A percentile compares a stretch with the other conserved stretches of the same genome.
These are phyloP conservation scores for Remersonia thermophila DNA, from an alignment of 2,329 filamentous ascomycete species.

Conservation along the genomic window DNA sequence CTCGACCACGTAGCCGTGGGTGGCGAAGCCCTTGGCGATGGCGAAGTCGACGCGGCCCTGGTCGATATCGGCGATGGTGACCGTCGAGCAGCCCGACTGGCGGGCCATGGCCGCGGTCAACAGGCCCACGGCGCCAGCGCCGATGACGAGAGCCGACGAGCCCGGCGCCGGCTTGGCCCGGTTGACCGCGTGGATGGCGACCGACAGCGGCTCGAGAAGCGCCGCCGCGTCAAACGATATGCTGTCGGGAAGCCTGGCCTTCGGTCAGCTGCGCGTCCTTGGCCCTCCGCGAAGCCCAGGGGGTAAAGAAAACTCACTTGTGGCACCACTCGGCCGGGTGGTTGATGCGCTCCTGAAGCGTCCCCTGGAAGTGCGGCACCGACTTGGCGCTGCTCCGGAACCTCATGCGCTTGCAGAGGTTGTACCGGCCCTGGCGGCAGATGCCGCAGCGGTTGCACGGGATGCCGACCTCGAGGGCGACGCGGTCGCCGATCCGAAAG, in stretches of 20 bases:
- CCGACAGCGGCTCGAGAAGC: conserved; percentile 48
- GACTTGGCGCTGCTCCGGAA: conserved; percentile 52
- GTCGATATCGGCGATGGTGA: conserved; percentile 51
- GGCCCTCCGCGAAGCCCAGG: not conserved
- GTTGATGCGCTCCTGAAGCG: conserved; percentile 50
- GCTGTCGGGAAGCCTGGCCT: conserved; percentile 40
- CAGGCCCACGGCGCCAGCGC: conserved; percentile 51
- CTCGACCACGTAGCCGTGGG: conserved; percentile 44
- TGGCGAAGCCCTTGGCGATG: conserved; percentile 45
- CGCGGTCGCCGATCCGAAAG: conserved; percentile 43
- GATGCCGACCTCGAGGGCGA: conserved; percentile 46
- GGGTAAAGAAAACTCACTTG: conserved; percentile 31
- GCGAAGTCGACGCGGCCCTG: conserved; percentile 48
- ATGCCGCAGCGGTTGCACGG: conserved; percentile 39
- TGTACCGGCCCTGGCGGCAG: conserved; percentile 44
- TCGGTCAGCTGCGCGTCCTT: conserved; percentile 11
- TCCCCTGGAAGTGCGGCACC: conserved; percentile 51
- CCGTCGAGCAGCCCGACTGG: conserved; percentile 44
- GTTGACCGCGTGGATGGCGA: conserved; percentile 50
- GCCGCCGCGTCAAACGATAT: conserved; percentile 48
- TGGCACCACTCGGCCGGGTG: conserved; percentile 51
- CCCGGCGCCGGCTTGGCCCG: conserved; percentile 39
- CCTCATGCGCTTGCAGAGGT: conserved; percentile 48
- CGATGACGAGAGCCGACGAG: conserved; percentile 49
- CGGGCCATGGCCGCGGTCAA: conserved; percentile 51